A percentile compares a stretch with the other conserved stretches of the same genome.
These are phyloP conservation scores for Globisporangium abappressorium DNA, from an alignment of 352 stramenopile species.

Conservation along the genomic window DNA sequence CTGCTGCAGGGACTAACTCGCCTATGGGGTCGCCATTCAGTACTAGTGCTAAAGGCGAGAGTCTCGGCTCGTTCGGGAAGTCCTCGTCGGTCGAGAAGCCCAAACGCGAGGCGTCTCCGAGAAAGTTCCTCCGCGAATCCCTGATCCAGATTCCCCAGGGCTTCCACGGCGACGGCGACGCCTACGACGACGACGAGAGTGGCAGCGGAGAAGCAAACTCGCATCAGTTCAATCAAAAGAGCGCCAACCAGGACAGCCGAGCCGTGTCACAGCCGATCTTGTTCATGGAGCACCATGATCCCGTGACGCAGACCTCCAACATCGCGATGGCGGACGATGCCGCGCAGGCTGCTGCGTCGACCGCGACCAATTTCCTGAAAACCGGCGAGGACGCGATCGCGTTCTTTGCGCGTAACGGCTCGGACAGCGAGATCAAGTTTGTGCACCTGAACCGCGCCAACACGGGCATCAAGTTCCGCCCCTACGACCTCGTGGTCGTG, in stretches of 20 bases:
- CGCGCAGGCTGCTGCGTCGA: conserved; percentile 50
- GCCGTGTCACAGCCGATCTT: conserved; percentile 22
- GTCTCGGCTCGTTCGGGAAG: not conserved
- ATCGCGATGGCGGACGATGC: conserved; percentile 36
- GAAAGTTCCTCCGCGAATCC: conserved; percentile 63
- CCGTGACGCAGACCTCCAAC: conserved; percentile 35
- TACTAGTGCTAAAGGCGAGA: not conserved
- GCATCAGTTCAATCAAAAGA: not conserved
- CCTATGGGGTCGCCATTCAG: not conserved
- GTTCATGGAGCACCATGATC: conserved; percentile 49
- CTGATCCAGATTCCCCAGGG: conserved; percentile 22
- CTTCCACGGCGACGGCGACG: conserved; percentile 15
- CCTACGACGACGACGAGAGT: not conserved
- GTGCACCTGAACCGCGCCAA: conserved; percentile 89
- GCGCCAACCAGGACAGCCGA: conserved; percentile 21
- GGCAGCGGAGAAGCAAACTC: not conserved
- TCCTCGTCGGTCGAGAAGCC: conserved; percentile 22
- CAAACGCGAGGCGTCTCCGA: conserved; percentile 52
- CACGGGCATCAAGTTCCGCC: conserved; percentile 73
- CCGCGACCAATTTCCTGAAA: conserved; percentile 53
- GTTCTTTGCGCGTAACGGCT: conserved; percentile 92
- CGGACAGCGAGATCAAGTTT: conserved; percentile 93
- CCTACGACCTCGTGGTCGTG: conserved; percentile 92
- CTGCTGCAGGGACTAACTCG: not conserved
- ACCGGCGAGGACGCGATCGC: conserved; percentile 91